Conservation (phyloP, 768 basidiomycete genomes). For the Obba rivulosa region DNA sequence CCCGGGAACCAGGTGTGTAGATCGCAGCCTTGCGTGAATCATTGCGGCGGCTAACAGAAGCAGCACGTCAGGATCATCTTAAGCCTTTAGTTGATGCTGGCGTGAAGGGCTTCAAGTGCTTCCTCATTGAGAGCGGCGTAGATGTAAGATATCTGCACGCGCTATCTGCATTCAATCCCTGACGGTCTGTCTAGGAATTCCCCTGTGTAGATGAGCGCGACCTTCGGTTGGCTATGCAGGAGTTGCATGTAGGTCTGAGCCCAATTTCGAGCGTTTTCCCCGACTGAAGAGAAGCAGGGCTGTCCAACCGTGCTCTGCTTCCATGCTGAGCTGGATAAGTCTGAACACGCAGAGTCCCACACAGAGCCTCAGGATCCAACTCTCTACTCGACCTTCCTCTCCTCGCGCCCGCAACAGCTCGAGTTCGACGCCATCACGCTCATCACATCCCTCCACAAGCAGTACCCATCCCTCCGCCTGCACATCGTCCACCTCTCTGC, state of each 20-base stretch:
- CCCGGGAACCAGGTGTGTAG: constrained; percentile 81
- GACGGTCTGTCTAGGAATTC: constrained; percentile 65
- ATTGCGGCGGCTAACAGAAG: constrained; percentile 3
- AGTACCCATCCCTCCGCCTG: constrained; percentile 65
- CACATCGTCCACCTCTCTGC: constrained; percentile 97
- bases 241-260: constrained; percentile 53
- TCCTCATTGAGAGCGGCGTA: constrained; percentile 93
- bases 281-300: constrained; percentile 35
- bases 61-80: constrained; percentile 52
- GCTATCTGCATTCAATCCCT: constrained; percentile 3
- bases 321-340: constrained; percentile 81
- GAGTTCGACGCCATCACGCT: constrained; percentile 81
- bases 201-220: constrained; percentile 76
- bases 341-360: constrained; percentile 13
- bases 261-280: background rate
- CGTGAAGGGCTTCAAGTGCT: constrained; percentile 96
- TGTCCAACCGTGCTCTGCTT: constrained; percentile 74
- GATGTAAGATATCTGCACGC: constrained; percentile 46
- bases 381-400: constrained; percentile 75
- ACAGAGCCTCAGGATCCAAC: constrained; percentile 36
- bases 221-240: constrained; percentile 62
- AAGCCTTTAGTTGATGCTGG: constrained; percentile 72
- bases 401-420: constrained; percentile 74
- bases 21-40: background rate
- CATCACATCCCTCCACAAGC: constrained; percentile 58